A percentile compares a stretch with the other conserved stretches of the same genome.
These are phyloP conservation scores for Aspergillus quadrilineatus DNA, from an alignment of 2,329 filamentous ascomycete genomes.

Conservation along the genomic window DNA sequence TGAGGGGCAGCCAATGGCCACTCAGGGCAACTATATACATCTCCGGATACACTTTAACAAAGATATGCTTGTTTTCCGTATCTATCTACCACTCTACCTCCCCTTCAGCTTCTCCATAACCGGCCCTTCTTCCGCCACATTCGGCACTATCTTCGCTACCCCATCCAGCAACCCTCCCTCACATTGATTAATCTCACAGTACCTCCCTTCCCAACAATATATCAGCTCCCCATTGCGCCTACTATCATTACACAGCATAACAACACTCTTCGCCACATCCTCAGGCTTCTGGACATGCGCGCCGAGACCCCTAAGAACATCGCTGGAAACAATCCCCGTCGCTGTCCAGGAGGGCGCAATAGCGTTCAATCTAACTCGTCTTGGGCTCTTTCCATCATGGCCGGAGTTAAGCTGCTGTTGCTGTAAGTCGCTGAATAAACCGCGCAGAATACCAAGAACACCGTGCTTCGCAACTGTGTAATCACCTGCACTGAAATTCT, in stretches of 20 bases:
- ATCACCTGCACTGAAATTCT: conserved; percentile 52
- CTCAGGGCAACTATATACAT: background rate
- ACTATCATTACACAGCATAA: conserved; percentile 51
- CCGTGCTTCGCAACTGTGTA: conserved; percentile 58
- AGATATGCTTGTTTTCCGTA: background rate
- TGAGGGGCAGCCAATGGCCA: background rate
- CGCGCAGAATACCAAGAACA: conserved; percentile 54
- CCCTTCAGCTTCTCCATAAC: conserved; percentile 15
- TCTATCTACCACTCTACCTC: background rate
- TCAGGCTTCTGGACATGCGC: conserved; percentile 43
- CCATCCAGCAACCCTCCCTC: conserved; percentile 20
- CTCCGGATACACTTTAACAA: background rate
- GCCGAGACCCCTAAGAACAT: conserved; percentile 20
- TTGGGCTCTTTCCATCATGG: background rate
- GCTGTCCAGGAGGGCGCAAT: conserved; percentile 58
- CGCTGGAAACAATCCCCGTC: conserved; percentile 48
- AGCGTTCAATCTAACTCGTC: conserved; percentile 53
- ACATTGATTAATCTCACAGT: conserved; percentile 55
- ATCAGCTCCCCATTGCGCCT: conserved; percentile 53
- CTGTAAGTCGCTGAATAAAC: conserved; percentile 42
- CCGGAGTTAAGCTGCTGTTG: no score
- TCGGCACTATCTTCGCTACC: conserved; percentile 8
- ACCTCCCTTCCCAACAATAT: conserved; percentile 51
- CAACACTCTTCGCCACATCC: conserved; percentile 51
- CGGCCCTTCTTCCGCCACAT: conserved; percentile 13